phyloP scores from a whole-genome alignment of 2,329 filamentous ascomycete species.

The Sporothrix mexicana region DNA sequence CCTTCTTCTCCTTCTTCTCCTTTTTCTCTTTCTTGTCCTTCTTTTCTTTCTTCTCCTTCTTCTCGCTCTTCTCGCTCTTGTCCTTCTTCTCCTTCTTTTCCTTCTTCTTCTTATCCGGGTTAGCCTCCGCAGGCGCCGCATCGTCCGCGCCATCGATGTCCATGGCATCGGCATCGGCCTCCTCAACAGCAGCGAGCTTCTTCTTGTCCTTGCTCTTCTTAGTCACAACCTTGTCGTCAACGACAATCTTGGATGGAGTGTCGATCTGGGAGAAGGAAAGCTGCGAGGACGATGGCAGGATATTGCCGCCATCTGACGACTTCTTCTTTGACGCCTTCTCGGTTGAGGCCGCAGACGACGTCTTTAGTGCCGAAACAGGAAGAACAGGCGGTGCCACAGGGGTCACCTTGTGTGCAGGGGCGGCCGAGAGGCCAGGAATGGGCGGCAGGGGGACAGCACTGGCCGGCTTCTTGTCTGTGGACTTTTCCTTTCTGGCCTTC shows the following conservation, averaged over 20 bases:
- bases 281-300: constrained; percentile 31
- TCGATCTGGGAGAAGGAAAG: constrained; percentile 32
- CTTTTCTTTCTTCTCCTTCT: constrained; percentile 29
- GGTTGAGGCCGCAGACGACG: neutral
- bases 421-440: neutral
- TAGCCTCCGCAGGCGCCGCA: neutral
- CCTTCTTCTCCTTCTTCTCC: constrained; percentile 35
- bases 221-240: constrained; percentile 11
- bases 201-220: constrained; percentile 34
- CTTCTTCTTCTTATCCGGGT: constrained; percentile 26
- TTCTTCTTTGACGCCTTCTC: neutral
- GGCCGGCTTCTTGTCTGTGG: constrained; percentile 32
- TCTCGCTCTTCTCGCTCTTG: constrained; percentile 28
- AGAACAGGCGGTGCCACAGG: constrained; percentile 39
- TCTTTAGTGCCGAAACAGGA: constrained; percentile 29
- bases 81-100: constrained; percentile 15
- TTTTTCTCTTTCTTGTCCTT: constrained; percentile 26
- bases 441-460: constrained; percentile 30
- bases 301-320: neutral
- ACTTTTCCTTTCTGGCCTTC: constrained; percentile 36
- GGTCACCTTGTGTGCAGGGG: constrained; percentile 38
- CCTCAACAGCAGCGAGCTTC: constrained; percentile 24
- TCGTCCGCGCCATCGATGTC: constrained; percentile 10
- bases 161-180: neutral
- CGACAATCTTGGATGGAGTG: constrained; percentile 34